These are phyloP conservation scores for Ganoderma sinense DNA, from an alignment of 1,284 basidiomycete species.

Conservation along the genomic window DNA sequence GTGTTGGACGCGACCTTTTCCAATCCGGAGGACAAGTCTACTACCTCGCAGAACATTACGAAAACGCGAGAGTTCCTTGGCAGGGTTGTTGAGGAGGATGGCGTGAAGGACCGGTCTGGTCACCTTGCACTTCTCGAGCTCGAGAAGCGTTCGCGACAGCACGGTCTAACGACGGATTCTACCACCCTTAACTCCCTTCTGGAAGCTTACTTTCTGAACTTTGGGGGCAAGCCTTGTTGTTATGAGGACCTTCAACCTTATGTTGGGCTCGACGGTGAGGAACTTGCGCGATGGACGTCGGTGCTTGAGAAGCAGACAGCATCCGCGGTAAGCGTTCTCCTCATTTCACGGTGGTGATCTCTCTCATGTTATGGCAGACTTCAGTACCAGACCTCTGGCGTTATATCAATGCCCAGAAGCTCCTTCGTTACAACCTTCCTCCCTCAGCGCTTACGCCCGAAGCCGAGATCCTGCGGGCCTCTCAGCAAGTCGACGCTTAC, in stretches of 20 bases:
- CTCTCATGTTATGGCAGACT: slow-evolving; percentile 38
- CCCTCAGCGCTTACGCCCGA: slow-evolving; percentile 58
- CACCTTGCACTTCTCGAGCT: slow-evolving; percentile 76
- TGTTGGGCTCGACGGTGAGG: slow-evolving; percentile 54
- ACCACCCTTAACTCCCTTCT: slow-evolving; percentile 54
- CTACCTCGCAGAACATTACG: slow-evolving; percentile 48
- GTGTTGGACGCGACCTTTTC: slow-evolving; percentile 73
- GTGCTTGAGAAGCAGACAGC: slow-evolving; percentile 57
- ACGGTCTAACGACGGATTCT: slow-evolving; percentile 56
- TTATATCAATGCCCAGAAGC: slow-evolving; percentile 76
- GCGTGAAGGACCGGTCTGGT: slow-evolving; percentile 74
- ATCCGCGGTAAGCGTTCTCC: slow-evolving; percentile 53
- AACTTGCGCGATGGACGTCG: slow-evolving; percentile 59
- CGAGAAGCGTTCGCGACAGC: slow-evolving; percentile 60
- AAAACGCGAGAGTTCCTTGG: slow-evolving; percentile 62
- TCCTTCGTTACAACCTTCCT: slow-evolving; percentile 66
- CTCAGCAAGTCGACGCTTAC: slow-evolving; percentile 66
- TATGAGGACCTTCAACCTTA: slow-evolving; percentile 85
- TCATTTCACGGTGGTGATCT: background rate
- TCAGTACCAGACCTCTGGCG: slow-evolving; percentile 58
- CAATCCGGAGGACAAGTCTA: slow-evolving; percentile 42
- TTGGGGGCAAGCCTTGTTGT: slow-evolving; percentile 85
- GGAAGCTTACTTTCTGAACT: slow-evolving; percentile 72
- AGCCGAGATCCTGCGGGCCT: slow-evolving; percentile 59
- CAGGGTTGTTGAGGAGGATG: slow-evolving; percentile 66